Evolutionary conservation across 768 basidiomycete species (phyloP), one percentile per base, ranked within the genome.

Genomic region (Kwoniella europaea): DNA sequence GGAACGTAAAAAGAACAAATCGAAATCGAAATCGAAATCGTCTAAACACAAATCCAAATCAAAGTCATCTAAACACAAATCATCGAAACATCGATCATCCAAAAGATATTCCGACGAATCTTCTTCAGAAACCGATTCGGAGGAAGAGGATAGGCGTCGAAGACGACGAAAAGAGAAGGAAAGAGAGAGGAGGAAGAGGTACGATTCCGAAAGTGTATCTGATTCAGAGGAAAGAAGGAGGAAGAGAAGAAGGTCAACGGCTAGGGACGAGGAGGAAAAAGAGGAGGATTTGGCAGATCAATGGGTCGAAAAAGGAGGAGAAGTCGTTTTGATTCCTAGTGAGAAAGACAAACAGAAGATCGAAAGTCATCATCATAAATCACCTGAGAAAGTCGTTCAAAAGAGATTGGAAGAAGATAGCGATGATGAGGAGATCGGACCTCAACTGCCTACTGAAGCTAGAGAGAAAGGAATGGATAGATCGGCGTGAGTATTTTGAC

Each of bases 341-440:
- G 68, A 63, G 55, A 52, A 55, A 18, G 69, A 71, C 29, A 46
- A 58, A 70, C 54, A 54, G 68, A 52, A 64, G 50, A 22, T n/a
- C 59, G 22, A 52, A 67, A 80, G 22, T 15, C 58, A 62, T 15
- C 20, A 55, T 16, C 22, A 20, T 76, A 71, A 9, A 76, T 72
- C 61, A 63, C 65, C 18, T 43, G 74, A 62, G 62, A 62, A 75
- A 68, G 67, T 63, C 4, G 69, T 70, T 15, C 76, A 65, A 46
- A 82, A 79, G 41, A 84, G 7, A 35, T 35, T 41, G 24, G 59
- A 85, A 1, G 86, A 85, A 7, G 88, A 88, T 10, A 85, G 85
- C 16, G 91, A 90, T 59, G 89, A 90, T 59, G 89, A 89, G 4
- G 91, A 91, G 44, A 81, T 96, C 42, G 95, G 95, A 0, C 95